phyloP scores from a whole-genome alignment of 2,329 filamentous ascomycete species.

The Thielaviopsis cerberus region DNA sequence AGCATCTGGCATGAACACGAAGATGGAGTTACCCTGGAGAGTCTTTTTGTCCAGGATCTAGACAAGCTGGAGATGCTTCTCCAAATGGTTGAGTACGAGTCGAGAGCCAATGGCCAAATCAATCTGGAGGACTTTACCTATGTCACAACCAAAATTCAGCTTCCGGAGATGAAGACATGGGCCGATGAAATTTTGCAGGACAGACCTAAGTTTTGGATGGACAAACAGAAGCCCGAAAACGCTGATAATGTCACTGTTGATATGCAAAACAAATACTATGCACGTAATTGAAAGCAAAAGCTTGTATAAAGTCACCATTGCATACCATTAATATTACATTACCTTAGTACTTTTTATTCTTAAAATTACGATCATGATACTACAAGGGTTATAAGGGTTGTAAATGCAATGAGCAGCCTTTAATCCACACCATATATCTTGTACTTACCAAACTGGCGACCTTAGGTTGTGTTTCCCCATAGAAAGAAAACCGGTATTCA shows the following conservation, averaged over 20 bases:
- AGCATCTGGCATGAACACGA: slow-evolving; percentile 92
- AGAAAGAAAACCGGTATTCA: not conserved
- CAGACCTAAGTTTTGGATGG: slow-evolving; percentile 53
- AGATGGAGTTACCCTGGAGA: slow-evolving; percentile 64
- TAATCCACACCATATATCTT: too few species aligned
- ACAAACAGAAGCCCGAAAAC: slow-evolving; percentile 17
- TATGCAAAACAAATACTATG: slow-evolving; percentile 30
- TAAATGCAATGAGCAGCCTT: too few species aligned
- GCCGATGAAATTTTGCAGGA: slow-evolving; percentile 58
- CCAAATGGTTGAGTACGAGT: slow-evolving; percentile 96
- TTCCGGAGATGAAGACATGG: slow-evolving; percentile 69
- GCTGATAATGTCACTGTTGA: slow-evolving; percentile 2
- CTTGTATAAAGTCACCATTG: not conserved
- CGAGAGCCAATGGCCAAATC: slow-evolving; percentile 40
- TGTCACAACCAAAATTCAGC: slow-evolving; percentile 52
- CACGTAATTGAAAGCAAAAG: not conserved
- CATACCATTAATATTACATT: too few species aligned
- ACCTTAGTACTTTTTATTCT: too few species aligned
- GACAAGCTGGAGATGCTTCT: slow-evolving; percentile 91
- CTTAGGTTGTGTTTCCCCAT: too few species aligned
- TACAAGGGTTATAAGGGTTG: too few species aligned
- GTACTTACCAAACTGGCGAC: too few species aligned
- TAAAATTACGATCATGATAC: too few species aligned
- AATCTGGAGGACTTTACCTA: slow-evolving; percentile 78
- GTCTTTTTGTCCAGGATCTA: slow-evolving; percentile 82